Conservation (phyloP, 352 stramenopile species). For the Aphanomyces euteiches region DNA sequence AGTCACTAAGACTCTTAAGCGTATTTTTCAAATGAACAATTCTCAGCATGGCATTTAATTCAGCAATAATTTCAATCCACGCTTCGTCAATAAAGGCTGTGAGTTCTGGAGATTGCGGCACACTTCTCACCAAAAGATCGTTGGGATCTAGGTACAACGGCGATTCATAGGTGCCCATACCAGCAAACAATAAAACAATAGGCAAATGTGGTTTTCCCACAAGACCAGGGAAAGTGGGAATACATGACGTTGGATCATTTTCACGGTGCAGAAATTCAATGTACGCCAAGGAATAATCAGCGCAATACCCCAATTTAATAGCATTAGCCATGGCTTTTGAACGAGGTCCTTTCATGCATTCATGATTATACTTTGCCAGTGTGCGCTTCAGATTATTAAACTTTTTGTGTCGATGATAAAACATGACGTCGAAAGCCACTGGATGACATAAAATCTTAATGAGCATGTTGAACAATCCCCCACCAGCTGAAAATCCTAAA, state of each 20-base stretch:
- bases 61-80: constrained; percentile 80
- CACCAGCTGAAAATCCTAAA: constrained; percentile 48
- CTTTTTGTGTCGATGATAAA: constrained; percentile 65
- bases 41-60: constrained; percentile 70
- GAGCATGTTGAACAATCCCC: constrained; percentile 51
- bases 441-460: constrained; percentile 66
- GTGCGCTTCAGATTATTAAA: constrained; percentile 75
- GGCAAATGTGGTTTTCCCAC: constrained; percentile 70
- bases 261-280: constrained; percentile 75
- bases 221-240: constrained; percentile 50
- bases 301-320: constrained; percentile 71
- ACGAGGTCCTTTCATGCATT: constrained; percentile 72
- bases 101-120: constrained; percentile 71
- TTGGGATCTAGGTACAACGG: constrained; percentile 78
- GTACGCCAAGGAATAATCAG: constrained; percentile 78
- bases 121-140: constrained; percentile 69
- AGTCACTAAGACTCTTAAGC: constrained; percentile 48
- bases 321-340: constrained; percentile 66
- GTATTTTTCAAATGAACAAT: constrained; percentile 45
- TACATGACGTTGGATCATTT: constrained; percentile 60
- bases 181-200: constrained; percentile 70
- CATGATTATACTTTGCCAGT: constrained; percentile 73
- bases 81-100: constrained; percentile 82
- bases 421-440: constrained; percentile 56
- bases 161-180: constrained; percentile 71